These are phyloP conservation scores for Microbotryum violaceum DNA, from an alignment of 1,284 basidiomycete species.

Conservation along the genomic window DNA sequence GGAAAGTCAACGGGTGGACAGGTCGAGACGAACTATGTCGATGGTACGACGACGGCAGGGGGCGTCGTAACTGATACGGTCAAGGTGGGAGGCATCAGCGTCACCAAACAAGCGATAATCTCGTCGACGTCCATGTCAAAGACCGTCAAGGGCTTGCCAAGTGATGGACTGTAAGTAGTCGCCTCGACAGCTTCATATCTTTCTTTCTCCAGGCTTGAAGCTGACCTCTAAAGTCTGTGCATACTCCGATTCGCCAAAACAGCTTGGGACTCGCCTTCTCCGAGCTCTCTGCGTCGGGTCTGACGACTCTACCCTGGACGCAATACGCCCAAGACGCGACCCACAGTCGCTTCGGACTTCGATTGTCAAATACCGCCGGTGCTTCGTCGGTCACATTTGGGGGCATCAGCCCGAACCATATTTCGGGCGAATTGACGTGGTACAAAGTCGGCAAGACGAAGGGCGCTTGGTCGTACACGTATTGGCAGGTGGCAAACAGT, in stretches of 20 bases:
- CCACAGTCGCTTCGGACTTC: constrained; percentile 8
- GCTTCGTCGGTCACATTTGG: constrained; percentile 13
- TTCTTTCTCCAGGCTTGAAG: not conserved
- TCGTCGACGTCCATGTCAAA: constrained; percentile 15
- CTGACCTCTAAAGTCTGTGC: too few species aligned
- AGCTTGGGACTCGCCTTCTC: constrained; percentile 26
- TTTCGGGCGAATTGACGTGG: not conserved
- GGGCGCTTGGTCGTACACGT: constrained; percentile 3
- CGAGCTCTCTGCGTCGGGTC: constrained; percentile 11
- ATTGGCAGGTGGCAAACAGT: constrained; percentile 22
- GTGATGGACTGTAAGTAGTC: constrained; percentile 13
- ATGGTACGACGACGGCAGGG: constrained; percentile 21
- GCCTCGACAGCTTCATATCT: too few species aligned
- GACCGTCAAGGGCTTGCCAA: constrained; percentile 7
- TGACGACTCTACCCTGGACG: constrained; percentile 14
- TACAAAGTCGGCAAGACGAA: constrained; percentile 6
- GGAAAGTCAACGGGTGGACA: not conserved
- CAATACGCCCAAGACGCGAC: constrained; percentile 5
- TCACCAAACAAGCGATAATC: constrained; percentile 10
- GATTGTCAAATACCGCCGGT: constrained; percentile 1
- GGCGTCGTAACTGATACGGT: constrained; percentile 13
- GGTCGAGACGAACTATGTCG: constrained; percentile 21
- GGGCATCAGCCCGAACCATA: constrained; percentile 2
- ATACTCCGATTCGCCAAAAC: not conserved
- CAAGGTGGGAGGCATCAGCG: constrained; percentile 2